phyloP scores from a whole-genome alignment of 2,329 filamentous ascomycete species.

The Epichloe sibirici region DNA sequence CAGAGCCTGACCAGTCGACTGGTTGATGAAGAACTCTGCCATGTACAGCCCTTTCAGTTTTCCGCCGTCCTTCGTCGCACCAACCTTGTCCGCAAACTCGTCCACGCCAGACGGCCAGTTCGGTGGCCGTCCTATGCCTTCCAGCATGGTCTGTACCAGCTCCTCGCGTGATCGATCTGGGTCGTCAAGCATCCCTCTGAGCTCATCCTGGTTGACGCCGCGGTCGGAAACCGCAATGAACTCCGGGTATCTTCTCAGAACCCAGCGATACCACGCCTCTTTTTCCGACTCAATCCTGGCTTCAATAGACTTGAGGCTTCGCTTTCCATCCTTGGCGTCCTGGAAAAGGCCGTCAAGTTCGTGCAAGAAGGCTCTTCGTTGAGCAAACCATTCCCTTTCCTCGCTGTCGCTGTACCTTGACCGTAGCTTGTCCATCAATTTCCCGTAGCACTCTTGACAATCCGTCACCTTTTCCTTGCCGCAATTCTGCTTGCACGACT shows the following conservation, averaged over 20 bases:
- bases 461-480: slow-evolving; percentile 29
- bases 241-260: slow-evolving; percentile 26
- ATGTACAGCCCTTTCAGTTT: slow-evolving; percentile 28
- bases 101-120: slow-evolving; percentile 22
- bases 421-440: slow-evolving; percentile 33
- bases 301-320: slow-evolving; percentile 34
- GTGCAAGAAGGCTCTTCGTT: slow-evolving; percentile 33
- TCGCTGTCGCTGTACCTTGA: slow-evolving; percentile 22
- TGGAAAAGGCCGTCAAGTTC: slow-evolving; percentile 38
- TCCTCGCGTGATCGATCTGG: slow-evolving; percentile 25
- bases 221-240: slow-evolving; percentile 23
- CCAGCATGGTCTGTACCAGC: slow-evolving; percentile 24
- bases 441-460: slow-evolving; percentile 35
- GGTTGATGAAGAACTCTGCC: slow-evolving; percentile 28
- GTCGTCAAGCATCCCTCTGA: slow-evolving; percentile 24
- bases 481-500: slow-evolving; percentile 30
- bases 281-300: slow-evolving; percentile 38
- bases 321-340: slow-evolving; percentile 30
- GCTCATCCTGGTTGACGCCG: slow-evolving; percentile 18
- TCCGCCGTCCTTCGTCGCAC: slow-evolving; percentile 18
- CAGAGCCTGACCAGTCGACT: slow-evolving; percentile 20
- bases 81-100: slow-evolving; percentile 21
- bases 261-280: slow-evolving; percentile 39
- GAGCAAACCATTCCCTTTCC: slow-evolving; percentile 39
- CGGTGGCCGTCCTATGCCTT: slow-evolving; percentile 22